Evolutionary conservation across 805 yeast species (phyloP).

Genomic region (Cyberlindnera nakhonratchasimensis): DNA sequence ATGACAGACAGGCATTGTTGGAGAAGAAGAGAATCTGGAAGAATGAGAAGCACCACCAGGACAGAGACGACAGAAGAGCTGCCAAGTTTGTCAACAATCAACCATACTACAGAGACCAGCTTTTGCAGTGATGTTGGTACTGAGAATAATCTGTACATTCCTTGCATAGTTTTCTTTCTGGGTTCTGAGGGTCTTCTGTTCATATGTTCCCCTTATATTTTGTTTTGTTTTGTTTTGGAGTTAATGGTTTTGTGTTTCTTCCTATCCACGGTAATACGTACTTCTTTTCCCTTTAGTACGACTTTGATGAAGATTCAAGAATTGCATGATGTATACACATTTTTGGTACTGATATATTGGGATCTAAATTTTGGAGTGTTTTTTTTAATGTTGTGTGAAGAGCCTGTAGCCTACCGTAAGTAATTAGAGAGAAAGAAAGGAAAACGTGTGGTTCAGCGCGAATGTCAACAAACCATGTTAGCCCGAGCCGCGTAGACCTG

Average conservation of each 20-base stretch:
- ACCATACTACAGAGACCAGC: constrained; percentile 81
- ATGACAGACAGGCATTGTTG: constrained; percentile 42
- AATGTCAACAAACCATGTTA: neutral
- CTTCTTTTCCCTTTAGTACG: neutral
- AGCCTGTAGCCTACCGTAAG: too few species aligned
- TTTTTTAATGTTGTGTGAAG: too few species aligned
- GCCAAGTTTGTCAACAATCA: constrained; percentile 83
- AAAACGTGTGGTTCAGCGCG: neutral
- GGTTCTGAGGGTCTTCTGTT: neutral
- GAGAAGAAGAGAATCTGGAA: constrained; percentile 70
- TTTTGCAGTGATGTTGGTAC: constrained; percentile 42
- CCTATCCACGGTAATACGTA: too few species aligned
- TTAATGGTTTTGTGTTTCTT: constrained; percentile 4
- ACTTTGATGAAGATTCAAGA: neutral
- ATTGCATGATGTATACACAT: neutral
- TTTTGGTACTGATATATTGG: neutral
- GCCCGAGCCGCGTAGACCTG: too few species aligned
- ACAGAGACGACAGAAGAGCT: constrained; percentile 51
- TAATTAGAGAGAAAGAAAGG: neutral
- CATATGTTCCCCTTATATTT: too few species aligned
- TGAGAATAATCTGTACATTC: too few species aligned
- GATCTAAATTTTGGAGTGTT: neutral
- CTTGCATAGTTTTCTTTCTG: too few species aligned
- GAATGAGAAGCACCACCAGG: constrained; percentile 49
- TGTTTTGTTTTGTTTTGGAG: constrained; percentile 3